Base-by-base conservation (phyloP, 1,284 basidiomycete genomes). In the Melampsora occidentalis region DNA sequence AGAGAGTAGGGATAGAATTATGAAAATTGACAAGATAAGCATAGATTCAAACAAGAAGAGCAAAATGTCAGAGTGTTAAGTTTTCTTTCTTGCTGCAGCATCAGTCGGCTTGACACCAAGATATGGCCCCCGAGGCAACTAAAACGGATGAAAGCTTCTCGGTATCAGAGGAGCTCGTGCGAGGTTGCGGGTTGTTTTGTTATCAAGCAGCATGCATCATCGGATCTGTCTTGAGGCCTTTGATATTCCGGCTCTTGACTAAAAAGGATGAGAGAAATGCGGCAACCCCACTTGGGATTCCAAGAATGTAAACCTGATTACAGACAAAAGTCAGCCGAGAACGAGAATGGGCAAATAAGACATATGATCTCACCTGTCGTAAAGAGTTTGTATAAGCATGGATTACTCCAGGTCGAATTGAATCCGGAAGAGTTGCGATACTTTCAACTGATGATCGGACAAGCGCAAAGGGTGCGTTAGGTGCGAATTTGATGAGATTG, bases 361-460 rank as follows among this genome's bases (percentile, higher is more conserved):
- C 14, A 46, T 46, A 46, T 59, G 28, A 59, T 14, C 53, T 25
- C 10, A 22, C 53, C n/a, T 59, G 53, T 22, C 28, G 53, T 28
- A 59, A 59, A 9, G 53, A 9, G n/a, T 59, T 28, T 22, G 28
- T 59, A 31, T 59, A 59, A 59, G 53, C 53, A 59, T 59, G 53
- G 14, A 59, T 59, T 20, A 59, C 53, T 25, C 53, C 53, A 59
- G 53, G 53, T 28, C 53, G 53, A 16, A 59, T 10, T 59, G 53
- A 59, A 14, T 59, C 53, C 16, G 53, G 53, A 22, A 59, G 53
- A 31, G 53, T 59, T 22, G 53, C 53, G 6, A 59, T 59, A 59
- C 18, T 59, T 59, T 59, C 53, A 6, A 59, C 53, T 28, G 53
- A 59, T 25, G 53, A 59, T 59, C n/a, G 53, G n/a, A 59, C 53